Conservation (phyloP, 768 basidiomycete genomes). For the Fomitopsis serialis region DNA sequence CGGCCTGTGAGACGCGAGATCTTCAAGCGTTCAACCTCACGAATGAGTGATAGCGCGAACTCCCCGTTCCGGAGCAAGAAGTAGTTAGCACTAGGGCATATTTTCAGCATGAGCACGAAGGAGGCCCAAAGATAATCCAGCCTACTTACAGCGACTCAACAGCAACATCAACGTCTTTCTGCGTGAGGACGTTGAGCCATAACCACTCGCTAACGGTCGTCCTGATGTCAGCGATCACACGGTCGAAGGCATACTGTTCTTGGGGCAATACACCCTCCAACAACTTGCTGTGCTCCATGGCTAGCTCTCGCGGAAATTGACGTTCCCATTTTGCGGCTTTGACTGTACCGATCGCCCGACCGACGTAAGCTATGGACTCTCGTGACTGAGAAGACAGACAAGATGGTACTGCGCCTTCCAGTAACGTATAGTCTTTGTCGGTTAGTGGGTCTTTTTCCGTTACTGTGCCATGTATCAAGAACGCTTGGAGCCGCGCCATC, state of each 20-base stretch:
- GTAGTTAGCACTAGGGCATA: constrained; percentile 63
- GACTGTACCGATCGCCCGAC: constrained; percentile 81
- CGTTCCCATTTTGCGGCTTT: constrained; percentile 75
- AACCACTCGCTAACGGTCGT: constrained; percentile 89
- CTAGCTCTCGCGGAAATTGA: constrained; percentile 65
- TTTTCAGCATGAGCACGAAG: not conserved
- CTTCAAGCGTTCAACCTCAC: constrained; percentile 83
- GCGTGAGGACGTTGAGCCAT: constrained; percentile 85
- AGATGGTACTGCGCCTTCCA: constrained; percentile 66
- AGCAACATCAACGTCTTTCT: constrained; percentile 76
- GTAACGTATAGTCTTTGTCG: constrained; percentile 50
- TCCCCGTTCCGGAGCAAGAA: constrained; percentile 88
- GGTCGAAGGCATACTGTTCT: constrained; percentile 73
- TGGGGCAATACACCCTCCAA: constrained; percentile 67
- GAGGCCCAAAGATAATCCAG: not conserved
- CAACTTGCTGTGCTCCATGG: constrained; percentile 57
- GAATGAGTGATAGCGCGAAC: constrained; percentile 77
- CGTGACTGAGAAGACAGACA: constrained; percentile 67
- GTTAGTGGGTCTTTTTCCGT: constrained; percentile 58
- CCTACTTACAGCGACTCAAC: constrained; percentile 74
- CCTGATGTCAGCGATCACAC: constrained; percentile 67
- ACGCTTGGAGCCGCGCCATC: constrained; percentile 77
- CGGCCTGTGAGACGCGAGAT: constrained; percentile 67
- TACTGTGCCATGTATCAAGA: constrained; percentile 76
- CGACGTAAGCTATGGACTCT: constrained; percentile 83